Evolutionary conservation across 2,329 filamentous ascomycete genomes (phyloP).

Genomic region (Biscogniauxia mediterranea): DNA sequence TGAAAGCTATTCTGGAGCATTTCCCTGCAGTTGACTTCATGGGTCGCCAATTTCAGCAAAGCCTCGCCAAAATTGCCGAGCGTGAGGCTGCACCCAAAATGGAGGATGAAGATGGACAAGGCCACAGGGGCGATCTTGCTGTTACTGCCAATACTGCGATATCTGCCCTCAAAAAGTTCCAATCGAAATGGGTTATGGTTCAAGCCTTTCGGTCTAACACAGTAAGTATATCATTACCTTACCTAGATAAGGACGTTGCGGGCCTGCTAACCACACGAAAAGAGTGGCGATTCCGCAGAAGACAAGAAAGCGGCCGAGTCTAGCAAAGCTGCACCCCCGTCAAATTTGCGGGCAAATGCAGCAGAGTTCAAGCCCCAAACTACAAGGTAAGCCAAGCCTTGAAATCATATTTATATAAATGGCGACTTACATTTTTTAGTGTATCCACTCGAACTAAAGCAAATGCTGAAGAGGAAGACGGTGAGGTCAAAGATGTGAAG

Average conservation of each 20-base stretch:
- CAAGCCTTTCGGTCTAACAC: constrained; percentile 68
- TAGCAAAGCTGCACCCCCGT: constrained; percentile 21
- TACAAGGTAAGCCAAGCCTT: constrained; percentile 32
- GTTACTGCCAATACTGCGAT: constrained; percentile 70
- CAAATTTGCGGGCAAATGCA: constrained; percentile 58
- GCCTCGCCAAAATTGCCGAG: constrained; percentile 64
- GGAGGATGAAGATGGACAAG: constrained; percentile 49
- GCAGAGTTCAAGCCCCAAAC: constrained; percentile 61
- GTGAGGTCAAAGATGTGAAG: constrained; percentile 66
- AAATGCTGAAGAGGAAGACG: constrained; percentile 62
- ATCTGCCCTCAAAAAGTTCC: constrained; percentile 65
- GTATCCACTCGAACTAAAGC: constrained; percentile 31
- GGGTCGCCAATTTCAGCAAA: constrained; percentile 63
- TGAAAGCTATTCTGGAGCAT: constrained; percentile 75
- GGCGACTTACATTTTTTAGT: constrained; percentile 18
- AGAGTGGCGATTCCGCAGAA: constrained; percentile 41
- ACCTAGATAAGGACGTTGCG: background rate
- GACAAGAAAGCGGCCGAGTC: constrained; percentile 39
- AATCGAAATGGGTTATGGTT: constrained; percentile 69
- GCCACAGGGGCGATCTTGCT: constrained; percentile 69
- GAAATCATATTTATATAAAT: constrained; percentile 5
- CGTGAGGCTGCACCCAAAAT: constrained; percentile 55
- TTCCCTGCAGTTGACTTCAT: constrained; percentile 93
- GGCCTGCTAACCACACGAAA: constrained; percentile 36
- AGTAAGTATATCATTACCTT: constrained; percentile 42